phyloP scores from a whole-genome alignment of 345 rosid genomes.

The Geranium rotundifolium region DNA sequence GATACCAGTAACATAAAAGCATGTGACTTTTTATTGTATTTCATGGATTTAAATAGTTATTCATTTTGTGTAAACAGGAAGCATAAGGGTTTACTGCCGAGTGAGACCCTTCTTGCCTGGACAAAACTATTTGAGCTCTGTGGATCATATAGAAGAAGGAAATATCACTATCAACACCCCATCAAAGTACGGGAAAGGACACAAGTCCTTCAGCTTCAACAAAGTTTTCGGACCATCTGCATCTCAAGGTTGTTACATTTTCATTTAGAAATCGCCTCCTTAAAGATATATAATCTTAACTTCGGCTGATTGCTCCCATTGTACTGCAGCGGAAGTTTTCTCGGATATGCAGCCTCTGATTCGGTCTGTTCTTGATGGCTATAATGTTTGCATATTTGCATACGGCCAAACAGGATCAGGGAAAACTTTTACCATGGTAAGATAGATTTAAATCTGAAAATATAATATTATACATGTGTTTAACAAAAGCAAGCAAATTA shows the following conservation, averaged over 20 bases:
- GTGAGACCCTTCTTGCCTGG: constrained; percentile 84
- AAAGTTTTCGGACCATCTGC: constrained; percentile 90
- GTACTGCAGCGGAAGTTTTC: constrained; percentile 81
- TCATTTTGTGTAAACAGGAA: constrained; percentile 34
- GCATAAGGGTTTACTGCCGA: constrained; percentile 89
- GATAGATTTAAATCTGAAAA: constrained; percentile 3
- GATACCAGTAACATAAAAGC: neutral
- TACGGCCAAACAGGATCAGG: constrained; percentile 99
- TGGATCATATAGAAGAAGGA: constrained; percentile 68
- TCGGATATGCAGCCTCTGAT: constrained; percentile 90
- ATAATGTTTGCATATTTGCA: constrained; percentile 97
- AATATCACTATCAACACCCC: constrained; percentile 53
- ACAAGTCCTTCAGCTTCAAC: constrained; percentile 71
- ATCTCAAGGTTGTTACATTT: constrained; percentile 47
- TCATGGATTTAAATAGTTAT: too few relatives aligned
- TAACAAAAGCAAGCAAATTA: constrained; percentile 1
- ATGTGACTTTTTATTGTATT: too few relatives aligned
- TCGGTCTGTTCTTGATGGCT: constrained; percentile 95
- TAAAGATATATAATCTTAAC: too few relatives aligned
- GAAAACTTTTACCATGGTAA: constrained; percentile 91
- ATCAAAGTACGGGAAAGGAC: constrained; percentile 67
- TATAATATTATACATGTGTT: too few relatives aligned
- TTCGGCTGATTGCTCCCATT: too few relatives aligned
- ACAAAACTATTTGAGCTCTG: constrained; percentile 45
- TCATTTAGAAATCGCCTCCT: too few relatives aligned